phyloP scores from a whole-genome alignment of 345 rosid genomes.

The Gynandropsis gynandra region DNA sequence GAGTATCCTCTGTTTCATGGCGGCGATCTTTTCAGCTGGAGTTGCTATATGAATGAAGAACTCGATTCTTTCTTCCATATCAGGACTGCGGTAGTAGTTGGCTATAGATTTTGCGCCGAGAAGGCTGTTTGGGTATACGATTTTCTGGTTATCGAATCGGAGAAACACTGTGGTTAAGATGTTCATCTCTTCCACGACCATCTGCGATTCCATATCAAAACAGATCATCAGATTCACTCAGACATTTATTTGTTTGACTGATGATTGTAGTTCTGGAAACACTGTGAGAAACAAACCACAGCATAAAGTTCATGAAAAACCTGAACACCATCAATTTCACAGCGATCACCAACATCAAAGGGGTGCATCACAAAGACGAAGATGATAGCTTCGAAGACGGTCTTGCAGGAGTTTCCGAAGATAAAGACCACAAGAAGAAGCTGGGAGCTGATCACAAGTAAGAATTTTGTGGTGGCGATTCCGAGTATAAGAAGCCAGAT shows the following conservation, averaged over 20 bases:
- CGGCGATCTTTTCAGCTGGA: constrained; percentile 30
- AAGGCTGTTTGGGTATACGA: constrained; percentile 61
- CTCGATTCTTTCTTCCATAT: constrained; percentile 31
- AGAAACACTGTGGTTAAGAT: constrained; percentile 68
- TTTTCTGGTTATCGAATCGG: constrained; percentile 63
- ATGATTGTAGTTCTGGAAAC: neutral
- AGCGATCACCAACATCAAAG: constrained; percentile 77
- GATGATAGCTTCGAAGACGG: constrained; percentile 73
- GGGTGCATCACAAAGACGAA: constrained; percentile 87
- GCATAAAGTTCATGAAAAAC: no score
- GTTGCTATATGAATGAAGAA: constrained; percentile 30
- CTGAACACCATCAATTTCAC: constrained; percentile 69
- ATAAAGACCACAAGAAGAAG: constrained; percentile 57
- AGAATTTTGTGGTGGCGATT: constrained; percentile 52
- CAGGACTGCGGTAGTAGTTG: constrained; percentile 31
- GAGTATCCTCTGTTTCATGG: constrained; percentile 31
- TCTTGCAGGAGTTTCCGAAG: constrained; percentile 77
- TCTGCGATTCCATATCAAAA: constrained; percentile 26
- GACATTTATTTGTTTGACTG: neutral
- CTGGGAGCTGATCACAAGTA: constrained; percentile 55
- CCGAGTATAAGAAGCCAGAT: constrained; percentile 55
- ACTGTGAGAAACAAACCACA: no score
- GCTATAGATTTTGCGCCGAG: constrained; percentile 43
- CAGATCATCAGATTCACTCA: neutral
- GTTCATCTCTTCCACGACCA: constrained; percentile 90